Percentiles rank a stretch among this genome's conserved stretches.
These are phyloP conservation scores for Lecanosticta acicola DNA, from an alignment of 2,329 filamentous ascomycete genomes.

Conservation along the genomic window DNA sequence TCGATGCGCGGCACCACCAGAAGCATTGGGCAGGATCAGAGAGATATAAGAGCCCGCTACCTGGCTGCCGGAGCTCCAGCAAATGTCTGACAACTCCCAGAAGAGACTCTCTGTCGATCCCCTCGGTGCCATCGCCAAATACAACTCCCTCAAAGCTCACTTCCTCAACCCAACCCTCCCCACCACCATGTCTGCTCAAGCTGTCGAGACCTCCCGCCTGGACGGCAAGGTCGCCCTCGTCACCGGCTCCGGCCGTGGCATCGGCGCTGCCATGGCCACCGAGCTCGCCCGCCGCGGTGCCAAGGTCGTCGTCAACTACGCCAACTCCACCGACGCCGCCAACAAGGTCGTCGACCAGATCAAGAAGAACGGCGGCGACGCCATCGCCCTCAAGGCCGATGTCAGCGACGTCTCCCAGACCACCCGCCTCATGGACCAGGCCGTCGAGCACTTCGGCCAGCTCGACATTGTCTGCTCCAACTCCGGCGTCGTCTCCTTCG, in stretches of 20 bases:
- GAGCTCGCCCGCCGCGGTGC: constrained; percentile 61
- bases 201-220: constrained; percentile 45
- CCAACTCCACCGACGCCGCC: constrained; percentile 59
- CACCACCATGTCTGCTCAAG: constrained; percentile 33
- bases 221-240: constrained; percentile 52
- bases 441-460: constrained; percentile 58
- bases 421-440: constrained; percentile 57
- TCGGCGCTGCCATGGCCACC: constrained; percentile 60
- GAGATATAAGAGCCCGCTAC: constrained; percentile 9
- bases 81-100: constrained; percentile 13
- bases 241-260: constrained; percentile 56
- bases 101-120: constrained; percentile 21
- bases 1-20: too few relatives aligned
- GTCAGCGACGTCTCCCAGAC: constrained; percentile 61
- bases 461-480: constrained; percentile 67
- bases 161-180: constrained; percentile 19
- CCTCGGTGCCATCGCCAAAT: constrained; percentile 23
- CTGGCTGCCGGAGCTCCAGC: not conserved
- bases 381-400: constrained; percentile 62
- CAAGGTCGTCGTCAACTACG: constrained; percentile 63
- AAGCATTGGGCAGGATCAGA: not conserved
- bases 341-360: constrained; percentile 62
- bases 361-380: constrained; percentile 58
- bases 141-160: constrained; percentile 19
- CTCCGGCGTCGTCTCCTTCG: constrained; percentile 53